Base-by-base conservation (phyloP, 2,329 filamentous ascomycete species). In the Arthrocladium fulminans region DNA sequence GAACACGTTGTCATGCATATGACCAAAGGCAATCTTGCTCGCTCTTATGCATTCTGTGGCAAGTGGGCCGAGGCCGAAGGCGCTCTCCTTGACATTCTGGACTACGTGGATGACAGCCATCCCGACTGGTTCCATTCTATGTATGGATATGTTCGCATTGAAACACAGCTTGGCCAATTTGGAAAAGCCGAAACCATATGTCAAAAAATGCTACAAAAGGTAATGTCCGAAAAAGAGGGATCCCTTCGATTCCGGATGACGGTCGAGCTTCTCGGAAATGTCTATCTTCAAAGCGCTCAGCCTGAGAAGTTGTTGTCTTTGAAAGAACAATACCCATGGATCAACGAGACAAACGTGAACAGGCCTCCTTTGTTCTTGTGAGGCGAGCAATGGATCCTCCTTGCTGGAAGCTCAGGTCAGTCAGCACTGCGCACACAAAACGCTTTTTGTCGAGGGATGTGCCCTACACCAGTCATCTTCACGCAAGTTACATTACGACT, bases 21-120 rank as follows among this genome's bases (percentile, higher is more conserved):
- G 61, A 61, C 60, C 27, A 54, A 53, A 47, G 54, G 51, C 17
- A 63, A 61, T 43, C 56, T 63, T 29, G 59, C 55, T 19, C 51
- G 55, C 49, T 60, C 59, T 15, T 57, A 57, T 41, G 51, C 54
- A 20, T 24, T 51, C 17, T 51, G 51, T 25, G 45, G 41, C 22
- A 47, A 46, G 45, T 59, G 51, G 51, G 40, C 47, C 23, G 50
- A 56, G 34, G 58, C 58, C 13, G 54, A 56, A 32, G 49, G 32
- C 2, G 30, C 51, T 22, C 44, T 50, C 13, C 44, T 29, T 17
- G 32, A 54, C 19, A 45, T 60, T 27, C 44, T 49, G 13, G 19
- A 17, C 19, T 32, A 51, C 19, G 49, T 50, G 5, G 13, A 39
- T n/a, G 15, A 39, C 27, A 49, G 55, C 22, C 56, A 59, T 47